Evolutionary conservation across 2,329 filamentous ascomycete genomes (phyloP).

Genomic region (Talaromyces sp.): DNA sequence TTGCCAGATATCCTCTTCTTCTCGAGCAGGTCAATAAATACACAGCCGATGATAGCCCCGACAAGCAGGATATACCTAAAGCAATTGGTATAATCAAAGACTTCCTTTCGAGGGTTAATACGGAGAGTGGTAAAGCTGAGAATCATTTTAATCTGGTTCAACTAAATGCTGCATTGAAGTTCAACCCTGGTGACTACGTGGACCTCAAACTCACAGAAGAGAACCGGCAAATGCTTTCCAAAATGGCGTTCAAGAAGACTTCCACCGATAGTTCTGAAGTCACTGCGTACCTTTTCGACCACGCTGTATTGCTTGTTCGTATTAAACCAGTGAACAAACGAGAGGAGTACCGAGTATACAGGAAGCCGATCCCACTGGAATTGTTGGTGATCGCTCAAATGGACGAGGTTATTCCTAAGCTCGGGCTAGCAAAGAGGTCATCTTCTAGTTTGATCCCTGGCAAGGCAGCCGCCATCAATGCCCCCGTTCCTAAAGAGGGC

Average conservation of each 20-base stretch:
- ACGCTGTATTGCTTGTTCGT: slow-evolving; percentile 85
- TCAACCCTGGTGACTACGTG: slow-evolving; percentile 81
- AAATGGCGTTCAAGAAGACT: slow-evolving; percentile 87
- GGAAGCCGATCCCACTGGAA: slow-evolving; percentile 90
- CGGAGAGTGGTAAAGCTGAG: slow-evolving; percentile 93
- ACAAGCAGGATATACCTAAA: slow-evolving; percentile 87
- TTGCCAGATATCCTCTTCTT: slow-evolving; percentile 88
- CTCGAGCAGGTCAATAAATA: slow-evolving; percentile 89
- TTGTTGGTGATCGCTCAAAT: slow-evolving; percentile 91
- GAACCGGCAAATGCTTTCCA: slow-evolving; percentile 86
- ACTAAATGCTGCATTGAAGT: slow-evolving; percentile 86
- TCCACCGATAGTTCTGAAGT: slow-evolving; percentile 85
- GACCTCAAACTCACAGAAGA: slow-evolving; percentile 94
- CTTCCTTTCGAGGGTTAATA: slow-evolving; percentile 81
- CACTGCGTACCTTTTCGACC: slow-evolving; percentile 92
- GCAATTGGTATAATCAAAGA: slow-evolving; percentile 83
- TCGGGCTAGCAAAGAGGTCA: slow-evolving; percentile 75
- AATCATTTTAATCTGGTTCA: slow-evolving; percentile 95
- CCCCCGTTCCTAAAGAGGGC: slow-evolving; percentile 60
- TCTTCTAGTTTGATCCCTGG: slow-evolving; percentile 76
- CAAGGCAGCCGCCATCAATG: slow-evolving; percentile 47
- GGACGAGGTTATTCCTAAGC: slow-evolving; percentile 84
- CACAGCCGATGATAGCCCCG: slow-evolving; percentile 80
- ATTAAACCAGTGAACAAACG: slow-evolving; percentile 88
- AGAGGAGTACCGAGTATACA: slow-evolving; percentile 92